Evolutionary conservation across 2,329 filamentous ascomycete genomes (phyloP).

Genomic region (Myriangium duriaei): DNA sequence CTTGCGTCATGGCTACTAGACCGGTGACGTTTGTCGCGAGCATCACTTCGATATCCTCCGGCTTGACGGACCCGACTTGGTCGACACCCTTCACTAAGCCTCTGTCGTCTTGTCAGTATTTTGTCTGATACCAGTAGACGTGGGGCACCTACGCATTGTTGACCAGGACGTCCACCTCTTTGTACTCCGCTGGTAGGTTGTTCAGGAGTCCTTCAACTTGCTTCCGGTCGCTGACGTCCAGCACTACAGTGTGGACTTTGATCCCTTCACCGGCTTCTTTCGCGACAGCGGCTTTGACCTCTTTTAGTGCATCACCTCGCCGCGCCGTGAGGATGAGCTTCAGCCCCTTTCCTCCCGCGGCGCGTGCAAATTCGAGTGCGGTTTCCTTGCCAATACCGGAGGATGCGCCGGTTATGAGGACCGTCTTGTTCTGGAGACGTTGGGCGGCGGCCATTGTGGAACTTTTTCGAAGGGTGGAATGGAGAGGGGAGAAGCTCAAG

Average conservation of each 20-base stretch:
- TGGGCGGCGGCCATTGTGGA: conserved; percentile 59
- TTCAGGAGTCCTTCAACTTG: conserved; percentile 62
- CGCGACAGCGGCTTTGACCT: conserved; percentile 64
- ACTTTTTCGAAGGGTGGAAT: conserved; percentile 37
- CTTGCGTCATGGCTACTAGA: conserved; percentile 93
- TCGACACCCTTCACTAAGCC: conserved; percentile 84
- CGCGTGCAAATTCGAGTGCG: conserved; percentile 87
- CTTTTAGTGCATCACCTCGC: conserved; percentile 61
- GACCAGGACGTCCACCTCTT: conserved; percentile 74
- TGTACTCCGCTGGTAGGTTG: conserved; percentile 67
- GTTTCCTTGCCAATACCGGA: conserved; percentile 77
- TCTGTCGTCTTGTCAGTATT: conserved; percentile 32
- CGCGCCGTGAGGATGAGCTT: conserved; percentile 84
- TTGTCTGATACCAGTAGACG: not conserved
- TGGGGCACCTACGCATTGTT: conserved; percentile 75
- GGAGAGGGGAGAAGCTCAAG: conserved; percentile 5
- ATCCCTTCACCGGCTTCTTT: conserved; percentile 68
- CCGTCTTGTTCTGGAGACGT: conserved; percentile 84
- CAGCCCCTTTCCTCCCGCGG: conserved; percentile 57
- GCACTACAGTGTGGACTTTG: conserved; percentile 66
- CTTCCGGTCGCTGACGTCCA: conserved; percentile 73
- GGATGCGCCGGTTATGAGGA: conserved; percentile 83
- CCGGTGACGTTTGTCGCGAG: conserved; percentile 89
- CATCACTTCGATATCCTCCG: conserved; percentile 77
- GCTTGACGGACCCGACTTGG: conserved; percentile 67